Conservation (phyloP, 1,284 basidiomycete genomes). For the Cryptococcus sp. region DNA sequence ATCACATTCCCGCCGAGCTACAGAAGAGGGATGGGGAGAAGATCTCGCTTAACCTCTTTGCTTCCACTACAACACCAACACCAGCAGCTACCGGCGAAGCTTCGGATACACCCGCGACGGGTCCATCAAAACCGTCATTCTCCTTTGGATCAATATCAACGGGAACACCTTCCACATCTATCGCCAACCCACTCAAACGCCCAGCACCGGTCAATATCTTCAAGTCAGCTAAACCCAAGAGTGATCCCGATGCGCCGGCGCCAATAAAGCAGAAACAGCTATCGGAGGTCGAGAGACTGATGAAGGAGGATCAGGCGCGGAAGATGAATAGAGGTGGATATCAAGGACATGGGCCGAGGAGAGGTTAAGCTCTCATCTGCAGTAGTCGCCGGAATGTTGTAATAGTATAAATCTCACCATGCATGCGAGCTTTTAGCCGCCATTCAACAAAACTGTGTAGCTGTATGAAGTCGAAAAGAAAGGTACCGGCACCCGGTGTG, state of each 20-base stretch:
- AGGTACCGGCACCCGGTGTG: too few species aligned
- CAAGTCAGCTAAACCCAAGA: conserved; percentile 54
- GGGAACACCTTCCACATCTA: conserved; percentile 2
- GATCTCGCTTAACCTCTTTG: conserved; percentile 39
- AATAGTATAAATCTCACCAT: too few species aligned
- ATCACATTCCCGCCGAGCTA: conserved; percentile 56
- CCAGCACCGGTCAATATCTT: conserved; percentile 59
- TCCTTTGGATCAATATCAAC: conserved; percentile 15
- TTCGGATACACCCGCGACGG: background rate
- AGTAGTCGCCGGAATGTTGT: too few species aligned
- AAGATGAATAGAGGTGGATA: conserved; percentile 48
- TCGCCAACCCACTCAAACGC: conserved; percentile 46
- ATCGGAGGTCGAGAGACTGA: conserved; percentile 77
- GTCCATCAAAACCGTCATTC: conserved; percentile 6
- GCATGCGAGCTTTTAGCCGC: too few species aligned
- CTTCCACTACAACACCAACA: conserved; percentile 27
- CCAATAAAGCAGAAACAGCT: conserved; percentile 54
- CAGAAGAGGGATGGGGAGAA: conserved; percentile 61
- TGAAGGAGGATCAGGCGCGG: conserved; percentile 79
- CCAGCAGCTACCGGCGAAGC: conserved; percentile 9
- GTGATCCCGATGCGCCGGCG: conserved; percentile 46
- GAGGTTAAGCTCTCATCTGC: background rate
- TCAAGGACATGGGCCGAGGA: conserved; percentile 3
- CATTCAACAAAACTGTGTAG: too few species aligned
- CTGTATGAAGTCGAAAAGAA: too few species aligned